phyloP scores from a whole-genome alignment of 1,284 basidiomycete species.

The Agroathelia rolfsii region DNA sequence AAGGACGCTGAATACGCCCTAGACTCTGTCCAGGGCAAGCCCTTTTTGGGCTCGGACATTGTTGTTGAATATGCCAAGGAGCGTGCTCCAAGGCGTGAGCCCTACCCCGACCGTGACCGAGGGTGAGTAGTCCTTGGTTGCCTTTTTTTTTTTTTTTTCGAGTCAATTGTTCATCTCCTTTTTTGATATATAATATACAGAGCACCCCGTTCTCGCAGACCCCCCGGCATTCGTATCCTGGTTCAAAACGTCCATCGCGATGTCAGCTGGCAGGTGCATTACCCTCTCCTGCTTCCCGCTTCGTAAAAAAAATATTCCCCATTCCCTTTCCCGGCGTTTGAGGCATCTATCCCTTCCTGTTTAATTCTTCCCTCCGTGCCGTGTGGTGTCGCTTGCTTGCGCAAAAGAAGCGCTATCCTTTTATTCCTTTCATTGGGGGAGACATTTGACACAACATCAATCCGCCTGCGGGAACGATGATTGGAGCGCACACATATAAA shows the following conservation, averaged over 20 bases:
- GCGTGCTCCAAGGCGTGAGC: conserved; percentile 71
- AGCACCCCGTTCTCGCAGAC: conserved; percentile 53
- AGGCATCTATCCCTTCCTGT: conserved; percentile 10
- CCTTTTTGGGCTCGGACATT: conserved; percentile 80
- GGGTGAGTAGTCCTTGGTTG: too few species aligned
- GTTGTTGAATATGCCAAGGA: conserved; percentile 91
- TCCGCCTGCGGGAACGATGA: too few species aligned
- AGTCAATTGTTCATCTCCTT: too few species aligned
- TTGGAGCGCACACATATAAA: too few species aligned
- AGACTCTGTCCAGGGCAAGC: conserved; percentile 76
- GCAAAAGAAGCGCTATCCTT: too few species aligned
- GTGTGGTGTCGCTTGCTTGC: too few species aligned
- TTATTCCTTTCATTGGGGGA: too few species aligned
- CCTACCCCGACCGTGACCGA: conserved; percentile 49
- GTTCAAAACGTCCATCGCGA: conserved; percentile 84
- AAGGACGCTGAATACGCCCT: conserved; percentile 92
- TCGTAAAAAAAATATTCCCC: too few species aligned
- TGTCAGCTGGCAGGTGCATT: conserved; percentile 99
- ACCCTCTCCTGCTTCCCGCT: too few species aligned
- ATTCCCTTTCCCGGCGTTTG: too few species aligned
- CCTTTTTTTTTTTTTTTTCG: conserved; percentile 9
- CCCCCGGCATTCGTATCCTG: conserved; percentile 74
- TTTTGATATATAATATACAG: too few species aligned
- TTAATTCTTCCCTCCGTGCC: conserved; percentile 9
- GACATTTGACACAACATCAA: too few species aligned